Evolutionary conservation across 345 rosid species (phyloP).

Genomic region (Bruguiera gymnorhiza): DNA sequence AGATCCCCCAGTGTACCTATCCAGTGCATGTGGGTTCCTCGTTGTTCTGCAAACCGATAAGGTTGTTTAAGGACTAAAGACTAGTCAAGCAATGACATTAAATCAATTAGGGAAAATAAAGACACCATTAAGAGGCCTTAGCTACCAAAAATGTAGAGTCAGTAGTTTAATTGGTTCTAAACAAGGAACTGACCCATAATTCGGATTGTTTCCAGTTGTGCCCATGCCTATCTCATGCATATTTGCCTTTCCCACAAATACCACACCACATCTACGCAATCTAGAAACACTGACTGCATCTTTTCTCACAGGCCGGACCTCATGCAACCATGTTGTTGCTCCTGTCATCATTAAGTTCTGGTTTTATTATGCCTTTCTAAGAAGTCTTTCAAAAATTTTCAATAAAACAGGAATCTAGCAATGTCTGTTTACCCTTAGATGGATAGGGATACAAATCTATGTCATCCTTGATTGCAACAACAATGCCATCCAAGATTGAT

Average conservation of each 20-base stretch:
- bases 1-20: slow-evolving; percentile 93
- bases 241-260: slow-evolving; percentile 84
- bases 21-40: slow-evolving; percentile 79
- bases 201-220: slow-evolving; percentile 87
- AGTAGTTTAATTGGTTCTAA: background rate
- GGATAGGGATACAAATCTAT: slow-evolving; percentile 76
- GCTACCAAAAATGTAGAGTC: background rate
- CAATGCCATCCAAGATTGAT: slow-evolving; percentile 76
- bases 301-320: slow-evolving; percentile 54
- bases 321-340: slow-evolving; percentile 84
- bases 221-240: slow-evolving; percentile 98
- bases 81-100: background rate
- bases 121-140: background rate
- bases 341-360: slow-evolving; percentile 38
- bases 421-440: slow-evolving; percentile 49
- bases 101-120: background rate
- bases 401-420: background rate
- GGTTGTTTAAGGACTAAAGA: background rate
- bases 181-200: slow-evolving; percentile 63
- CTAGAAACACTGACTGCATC: slow-evolving; percentile 74
- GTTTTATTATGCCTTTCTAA: slow-evolving; percentile 3
- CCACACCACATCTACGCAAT: slow-evolving; percentile 72
- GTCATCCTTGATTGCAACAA: slow-evolving; percentile 86
- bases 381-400: background rate
- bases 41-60: slow-evolving; percentile 57